These are phyloP conservation scores for Eimeria falciformis DNA, from an alignment of 169 alveolate genomes.

Conservation along the genomic window DNA sequence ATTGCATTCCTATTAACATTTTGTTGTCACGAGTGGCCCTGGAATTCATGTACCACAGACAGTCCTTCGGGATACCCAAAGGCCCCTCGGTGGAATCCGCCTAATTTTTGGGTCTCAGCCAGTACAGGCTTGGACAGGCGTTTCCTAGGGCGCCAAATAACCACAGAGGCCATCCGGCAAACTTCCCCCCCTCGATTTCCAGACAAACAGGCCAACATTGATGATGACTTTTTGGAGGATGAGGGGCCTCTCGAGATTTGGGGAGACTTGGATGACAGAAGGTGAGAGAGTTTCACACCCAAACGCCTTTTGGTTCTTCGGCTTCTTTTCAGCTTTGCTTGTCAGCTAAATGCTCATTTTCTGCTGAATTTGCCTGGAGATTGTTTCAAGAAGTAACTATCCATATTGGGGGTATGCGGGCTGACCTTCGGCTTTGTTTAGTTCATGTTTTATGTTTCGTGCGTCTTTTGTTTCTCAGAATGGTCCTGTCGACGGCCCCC, in stretches of 20 bases:
- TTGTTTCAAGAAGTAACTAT: too few species aligned
- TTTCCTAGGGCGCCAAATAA: constrained; percentile 24
- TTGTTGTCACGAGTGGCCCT: constrained; percentile 22
- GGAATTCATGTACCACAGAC: neutral
- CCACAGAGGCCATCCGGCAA: constrained; percentile 32
- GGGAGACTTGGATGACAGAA: constrained; percentile 53
- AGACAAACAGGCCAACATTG: constrained; percentile 6
- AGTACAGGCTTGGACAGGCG: constrained; percentile 26
- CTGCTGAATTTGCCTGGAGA: too few species aligned
- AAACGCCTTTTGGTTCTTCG: too few species aligned
- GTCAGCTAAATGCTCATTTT: too few species aligned
- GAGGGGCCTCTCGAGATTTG: constrained; percentile 52
- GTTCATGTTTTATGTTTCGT: too few species aligned
- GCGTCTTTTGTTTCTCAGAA: neutral
- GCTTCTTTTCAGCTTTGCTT: too few species aligned
- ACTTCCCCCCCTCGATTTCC: neutral
- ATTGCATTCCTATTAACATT: neutral
- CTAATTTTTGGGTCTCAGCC: neutral
- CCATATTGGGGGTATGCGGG: too few species aligned
- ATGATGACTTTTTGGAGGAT: constrained; percentile 37
- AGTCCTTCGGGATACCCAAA: neutral
- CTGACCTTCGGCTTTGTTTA: too few species aligned
- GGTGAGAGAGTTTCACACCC: neutral
- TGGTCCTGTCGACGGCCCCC: constrained; percentile 16
- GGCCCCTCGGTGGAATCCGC: neutral